Evolutionary conservation across 306 rosid genomes (phyloP), one percentile per base, ranked within the genome.

Genomic region (Bauhinia variegata): DNA sequence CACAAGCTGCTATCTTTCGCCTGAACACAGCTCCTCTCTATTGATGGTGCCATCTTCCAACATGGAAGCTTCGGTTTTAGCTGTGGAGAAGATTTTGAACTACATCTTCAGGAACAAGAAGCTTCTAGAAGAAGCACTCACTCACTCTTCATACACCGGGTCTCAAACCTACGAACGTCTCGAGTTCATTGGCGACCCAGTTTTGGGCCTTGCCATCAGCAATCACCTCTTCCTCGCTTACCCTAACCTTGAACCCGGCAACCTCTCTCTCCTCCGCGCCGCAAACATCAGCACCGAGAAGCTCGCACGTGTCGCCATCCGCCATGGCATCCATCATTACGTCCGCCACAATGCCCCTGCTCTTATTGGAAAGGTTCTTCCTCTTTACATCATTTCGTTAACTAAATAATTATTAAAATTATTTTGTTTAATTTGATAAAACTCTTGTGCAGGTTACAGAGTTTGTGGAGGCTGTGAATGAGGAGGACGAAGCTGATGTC

Each of bases 251-350:
- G 77, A 87, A 0, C 92, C 82, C 0, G 89, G 89, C 8, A 65
- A 78, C 0, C 89, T 92, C 68, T 74, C 95, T 7, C 44, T 64
- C 60, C 80, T 92, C 4, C 90, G 92, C 28, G 76, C 97, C 4
- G 90, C 91, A 36, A 92, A 85, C 4, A 36, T 89, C 44, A 85
- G 89, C 78, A 92, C 95, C 14, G 96, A 89, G 84, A 87, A 87
- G 63, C 90, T 92, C 28, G 98, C 98, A 0, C 95, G 96, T 12
- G 86, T 79, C 30, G 89, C 95, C 23, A 46, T 92, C 12, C 82
- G 89, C 41, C 73, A 38, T 5, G 65, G 85, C 15, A 66, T 92
- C 31, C 70, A 85, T 17, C 60, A 54, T 11, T 78, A 14, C 18
- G 30, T 92, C 30, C 85, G 87, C 50, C 88, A 79, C 67, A 75